A percentile compares a stretch with the other conserved stretches of the same genome.
phyloP scores from a whole-genome alignment of 2,329 filamentous ascomycete species.

The Xylariales sp. region DNA sequence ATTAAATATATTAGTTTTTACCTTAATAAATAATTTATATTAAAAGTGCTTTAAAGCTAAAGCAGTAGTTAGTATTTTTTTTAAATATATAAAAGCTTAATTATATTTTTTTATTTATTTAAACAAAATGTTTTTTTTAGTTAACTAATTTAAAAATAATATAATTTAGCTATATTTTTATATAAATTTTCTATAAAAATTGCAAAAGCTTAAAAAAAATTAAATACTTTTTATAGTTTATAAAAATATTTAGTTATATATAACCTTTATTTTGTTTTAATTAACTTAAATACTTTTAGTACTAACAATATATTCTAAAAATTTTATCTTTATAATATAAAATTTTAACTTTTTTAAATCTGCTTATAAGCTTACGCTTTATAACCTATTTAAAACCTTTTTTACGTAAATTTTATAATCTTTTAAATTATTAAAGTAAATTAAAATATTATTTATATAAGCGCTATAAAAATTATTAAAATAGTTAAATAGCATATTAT shows the following conservation, averaged over 20 bases:
- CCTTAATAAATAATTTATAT: not conserved
- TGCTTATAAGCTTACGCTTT: no score
- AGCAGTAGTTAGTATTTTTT: not conserved
- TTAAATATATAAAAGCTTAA: not conserved
- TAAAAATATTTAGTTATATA: not conserved
- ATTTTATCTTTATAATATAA: not conserved
- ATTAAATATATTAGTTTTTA: not conserved
- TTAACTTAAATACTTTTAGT: not conserved
- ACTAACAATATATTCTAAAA: no score
- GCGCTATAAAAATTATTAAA: conserved; percentile 1
- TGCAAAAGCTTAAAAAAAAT: not conserved
- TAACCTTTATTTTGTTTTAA: not conserved
- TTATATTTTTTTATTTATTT: not conserved
- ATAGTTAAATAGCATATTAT: not conserved
- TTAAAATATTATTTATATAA: not conserved
- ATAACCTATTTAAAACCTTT: no score
- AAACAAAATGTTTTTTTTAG: not conserved
- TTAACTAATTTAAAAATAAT: not conserved
- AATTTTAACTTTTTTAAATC: not conserved
- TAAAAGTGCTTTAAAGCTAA: not conserved
- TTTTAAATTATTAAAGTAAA: not conserved
- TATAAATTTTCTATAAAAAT: not conserved
- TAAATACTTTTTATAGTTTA: not conserved
- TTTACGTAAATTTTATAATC: not conserved
- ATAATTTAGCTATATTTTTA: not conserved